Evolutionary conservation across 176 grass and related monocot species (phyloP).

Genomic region (Triticum timopheevii): DNA sequence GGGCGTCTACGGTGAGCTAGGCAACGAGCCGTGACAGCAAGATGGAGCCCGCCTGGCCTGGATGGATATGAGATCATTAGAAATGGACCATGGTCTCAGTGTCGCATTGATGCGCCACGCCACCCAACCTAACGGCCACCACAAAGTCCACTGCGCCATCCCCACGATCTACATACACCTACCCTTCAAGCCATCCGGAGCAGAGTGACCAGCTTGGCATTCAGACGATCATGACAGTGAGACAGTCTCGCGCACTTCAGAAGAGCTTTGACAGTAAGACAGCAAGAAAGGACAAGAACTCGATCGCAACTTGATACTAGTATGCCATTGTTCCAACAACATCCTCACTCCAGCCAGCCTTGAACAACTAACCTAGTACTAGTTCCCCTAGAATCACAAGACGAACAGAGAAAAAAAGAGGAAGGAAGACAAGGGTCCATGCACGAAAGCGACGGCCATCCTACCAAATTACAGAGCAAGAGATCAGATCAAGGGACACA

Average conservation of each 20-base stretch:
- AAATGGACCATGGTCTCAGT: background rate
- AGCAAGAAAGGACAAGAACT: no score
- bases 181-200: background rate
- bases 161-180: background rate
- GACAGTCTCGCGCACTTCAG: background rate
- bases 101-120: background rate
- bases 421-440: slow-evolving; percentile 6
- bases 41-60: background rate
- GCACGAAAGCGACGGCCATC: slow-evolving; percentile 44
- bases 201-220: background rate
- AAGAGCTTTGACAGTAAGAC: no score
- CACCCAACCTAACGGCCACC: background rate
- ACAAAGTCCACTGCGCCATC: background rate
- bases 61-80: background rate
- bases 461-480: slow-evolving; percentile 37
- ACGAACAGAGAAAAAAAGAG: background rate
- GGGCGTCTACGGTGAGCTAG: background rate
- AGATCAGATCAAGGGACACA: slow-evolving; percentile 4
- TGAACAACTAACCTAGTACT: background rate
- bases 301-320: background rate
- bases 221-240: no score
- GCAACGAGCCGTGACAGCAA: background rate
- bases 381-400: slow-evolving; percentile 36
- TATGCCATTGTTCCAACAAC: slow-evolving; percentile 16
- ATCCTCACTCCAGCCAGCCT: slow-evolving; percentile 2